Conservation (phyloP, 2,329 filamentous ascomycete genomes). For the Talaromyces sp. region DNA sequence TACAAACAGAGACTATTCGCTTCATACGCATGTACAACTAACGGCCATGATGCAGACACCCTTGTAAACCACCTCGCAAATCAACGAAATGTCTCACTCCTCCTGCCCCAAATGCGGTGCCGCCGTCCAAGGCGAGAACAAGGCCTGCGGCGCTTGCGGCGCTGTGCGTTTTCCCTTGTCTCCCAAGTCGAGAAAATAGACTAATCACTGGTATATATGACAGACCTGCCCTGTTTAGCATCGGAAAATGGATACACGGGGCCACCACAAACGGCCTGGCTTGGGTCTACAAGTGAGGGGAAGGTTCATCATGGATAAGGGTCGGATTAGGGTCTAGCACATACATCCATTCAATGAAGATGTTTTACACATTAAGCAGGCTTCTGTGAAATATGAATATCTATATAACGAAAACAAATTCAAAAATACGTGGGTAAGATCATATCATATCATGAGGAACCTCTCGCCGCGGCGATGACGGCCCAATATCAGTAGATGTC, state of each 20-base stretch:
- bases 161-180: slow-evolving; percentile 21
- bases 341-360: background rate
- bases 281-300: background rate
- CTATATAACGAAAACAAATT: background rate
- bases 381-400: background rate
- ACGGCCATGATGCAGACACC: background rate
- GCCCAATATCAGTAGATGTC: background rate
- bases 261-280: too few relatives aligned
- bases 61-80: background rate
- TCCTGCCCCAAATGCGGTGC: slow-evolving; percentile 29
- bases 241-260: background rate
- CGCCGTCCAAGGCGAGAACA: slow-evolving; percentile 25
- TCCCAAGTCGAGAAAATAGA: background rate
- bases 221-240: slow-evolving; percentile 22
- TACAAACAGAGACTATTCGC: background rate
- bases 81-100: slow-evolving; percentile 20
- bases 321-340: background rate
- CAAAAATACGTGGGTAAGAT: background rate
- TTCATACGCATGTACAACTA: background rate
- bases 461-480: background rate
- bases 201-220: background rate
- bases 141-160: slow-evolving; percentile 30
- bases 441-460: slow-evolving; percentile 11
- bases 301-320: background rate
- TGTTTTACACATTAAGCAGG: background rate